Percentiles rank a stretch among this genome's conserved stretches.
phyloP scores from a whole-genome alignment of 768 basidiomycete genomes.

The Termitomyces sp. region DNA sequence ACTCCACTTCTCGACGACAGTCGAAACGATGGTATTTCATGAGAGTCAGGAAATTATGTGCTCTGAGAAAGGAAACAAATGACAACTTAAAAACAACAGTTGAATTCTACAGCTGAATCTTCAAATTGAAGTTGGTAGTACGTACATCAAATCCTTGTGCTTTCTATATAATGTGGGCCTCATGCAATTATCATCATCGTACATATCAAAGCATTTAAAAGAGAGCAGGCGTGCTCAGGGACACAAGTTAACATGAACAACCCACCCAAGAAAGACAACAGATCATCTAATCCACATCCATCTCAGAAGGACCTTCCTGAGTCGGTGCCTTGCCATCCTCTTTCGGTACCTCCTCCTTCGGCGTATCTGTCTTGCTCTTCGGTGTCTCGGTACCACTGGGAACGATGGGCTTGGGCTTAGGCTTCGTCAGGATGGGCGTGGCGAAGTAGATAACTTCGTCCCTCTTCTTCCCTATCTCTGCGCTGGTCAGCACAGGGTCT shows the following conservation, averaged over 20 bases:
- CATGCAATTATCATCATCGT: slow-evolving; percentile 12
- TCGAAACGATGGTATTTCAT: no score
- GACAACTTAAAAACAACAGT: neutral
- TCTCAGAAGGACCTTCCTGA: slow-evolving; percentile 56
- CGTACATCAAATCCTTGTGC: slow-evolving; percentile 11
- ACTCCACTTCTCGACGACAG: no score
- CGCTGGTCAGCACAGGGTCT: slow-evolving; percentile 74
- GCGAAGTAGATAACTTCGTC: slow-evolving; percentile 92
- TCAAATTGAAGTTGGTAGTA: neutral
- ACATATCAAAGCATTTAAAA: slow-evolving; percentile 5
- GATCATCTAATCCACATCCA: slow-evolving; percentile 72
- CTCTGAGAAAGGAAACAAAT: neutral
- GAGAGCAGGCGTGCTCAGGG: neutral
- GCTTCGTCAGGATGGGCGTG: slow-evolving; percentile 84
- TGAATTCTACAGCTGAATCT: neutral
- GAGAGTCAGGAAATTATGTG: no score
- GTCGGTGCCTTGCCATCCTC: slow-evolving; percentile 22
- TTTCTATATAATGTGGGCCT: slow-evolving; percentile 14
- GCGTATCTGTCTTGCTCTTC: slow-evolving; percentile 55
- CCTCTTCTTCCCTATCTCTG: slow-evolving; percentile 83
- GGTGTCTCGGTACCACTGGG: slow-evolving; percentile 67
- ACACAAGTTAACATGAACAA: neutral
- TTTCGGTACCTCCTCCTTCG: slow-evolving; percentile 34
- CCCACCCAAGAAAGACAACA: neutral
- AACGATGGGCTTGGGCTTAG: slow-evolving; percentile 83